Conservation (phyloP, 2,329 filamentous ascomycete genomes). For the Fusarium sp. region DNA sequence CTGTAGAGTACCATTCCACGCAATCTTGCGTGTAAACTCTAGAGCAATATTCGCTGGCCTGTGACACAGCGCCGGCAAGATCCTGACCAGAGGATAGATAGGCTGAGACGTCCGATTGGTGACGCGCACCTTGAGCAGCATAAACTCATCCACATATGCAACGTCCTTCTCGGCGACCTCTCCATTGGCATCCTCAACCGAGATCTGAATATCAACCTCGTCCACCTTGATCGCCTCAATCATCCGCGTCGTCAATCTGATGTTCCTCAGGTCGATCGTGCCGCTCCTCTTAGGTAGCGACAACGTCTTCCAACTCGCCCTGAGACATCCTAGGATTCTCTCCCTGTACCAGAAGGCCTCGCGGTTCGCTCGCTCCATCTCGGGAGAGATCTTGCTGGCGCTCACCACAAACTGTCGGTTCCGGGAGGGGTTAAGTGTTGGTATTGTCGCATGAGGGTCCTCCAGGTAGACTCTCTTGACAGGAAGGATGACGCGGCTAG, state of each 20-base stretch:
- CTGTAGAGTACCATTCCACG: slow-evolving; percentile 88
- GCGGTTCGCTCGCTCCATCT: slow-evolving; percentile 79
- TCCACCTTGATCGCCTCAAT: slow-evolving; percentile 85
- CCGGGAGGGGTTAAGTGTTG: slow-evolving; percentile 81
- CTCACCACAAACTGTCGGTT: slow-evolving; percentile 94
- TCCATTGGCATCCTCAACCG: slow-evolving; percentile 54
- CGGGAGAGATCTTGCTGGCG: slow-evolving; percentile 79
- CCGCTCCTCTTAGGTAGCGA: slow-evolving; percentile 67
- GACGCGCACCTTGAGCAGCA: slow-evolving; percentile 76
- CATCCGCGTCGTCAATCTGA: slow-evolving; percentile 81
- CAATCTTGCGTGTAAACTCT: slow-evolving; percentile 83
- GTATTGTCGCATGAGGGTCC: slow-evolving; percentile 82
- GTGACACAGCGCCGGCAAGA: slow-evolving; percentile 81
- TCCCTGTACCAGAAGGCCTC: slow-evolving; percentile 95
- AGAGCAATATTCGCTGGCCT: slow-evolving; percentile 78
- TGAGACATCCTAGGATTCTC: slow-evolving; percentile 76
- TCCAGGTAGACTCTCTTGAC: slow-evolving; percentile 79
- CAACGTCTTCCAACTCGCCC: slow-evolving; percentile 75
- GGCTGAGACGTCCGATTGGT: slow-evolving; percentile 76
- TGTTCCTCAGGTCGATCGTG: slow-evolving; percentile 78
- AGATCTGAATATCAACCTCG: slow-evolving; percentile 76
- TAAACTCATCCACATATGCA: slow-evolving; percentile 64
- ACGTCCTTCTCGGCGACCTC: slow-evolving; percentile 34
- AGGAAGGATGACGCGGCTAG: slow-evolving; percentile 79
- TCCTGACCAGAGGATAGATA: slow-evolving; percentile 77